Base-by-base conservation (phyloP, 1,284 basidiomycete genomes). In the Butyriboletus appendiculatus region DNA sequence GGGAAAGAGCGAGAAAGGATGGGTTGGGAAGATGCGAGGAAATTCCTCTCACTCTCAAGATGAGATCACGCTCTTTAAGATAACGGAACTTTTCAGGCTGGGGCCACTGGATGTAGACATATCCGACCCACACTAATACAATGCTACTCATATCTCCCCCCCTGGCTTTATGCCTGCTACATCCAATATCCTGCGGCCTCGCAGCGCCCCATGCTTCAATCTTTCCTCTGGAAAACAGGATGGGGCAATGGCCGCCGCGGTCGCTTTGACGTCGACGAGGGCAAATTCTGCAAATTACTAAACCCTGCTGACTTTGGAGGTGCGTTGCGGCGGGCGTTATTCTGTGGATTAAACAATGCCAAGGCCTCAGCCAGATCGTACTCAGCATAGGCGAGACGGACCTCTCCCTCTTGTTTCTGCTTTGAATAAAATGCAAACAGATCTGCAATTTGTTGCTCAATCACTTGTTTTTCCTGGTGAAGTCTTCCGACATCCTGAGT, bases 1-100 rank as follows among this genome's bases (percentile, higher is more conserved):
- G 86, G 85, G 3, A 94, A 94, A 72, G 86, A 90, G 68, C 76
- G 90, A 45, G 92, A 94, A 73, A 79, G 92, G 58, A 86, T 94
- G 82, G 63, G 60, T 1, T 91, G 88, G 88, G 73, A 78, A 48
- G 80, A 83, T 46, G 83, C 76, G 5, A 66, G 60, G 48, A 57
- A 58, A 37, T 79, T 82, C 57, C 63, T 86, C 35, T 56, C 56
- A 20, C 49, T 55, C 41, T 48, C 41, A 45, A 56, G 38, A 38
- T 44, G 38, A 58, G 30, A 47, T 34, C 54, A 47, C 37, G 24
- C 28, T 45, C 56, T 9, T 55, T 46, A 24, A 32, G 28, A 38
- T 26, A 20, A 43, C 22, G 20, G 22, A 40, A 30, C 15, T 26
- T 24, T 38, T 41, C 45, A 48, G 50, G 41, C 39, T 37, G 30